Conservation (phyloP, 345 rosid genomes). For the Litchi chinensis region DNA sequence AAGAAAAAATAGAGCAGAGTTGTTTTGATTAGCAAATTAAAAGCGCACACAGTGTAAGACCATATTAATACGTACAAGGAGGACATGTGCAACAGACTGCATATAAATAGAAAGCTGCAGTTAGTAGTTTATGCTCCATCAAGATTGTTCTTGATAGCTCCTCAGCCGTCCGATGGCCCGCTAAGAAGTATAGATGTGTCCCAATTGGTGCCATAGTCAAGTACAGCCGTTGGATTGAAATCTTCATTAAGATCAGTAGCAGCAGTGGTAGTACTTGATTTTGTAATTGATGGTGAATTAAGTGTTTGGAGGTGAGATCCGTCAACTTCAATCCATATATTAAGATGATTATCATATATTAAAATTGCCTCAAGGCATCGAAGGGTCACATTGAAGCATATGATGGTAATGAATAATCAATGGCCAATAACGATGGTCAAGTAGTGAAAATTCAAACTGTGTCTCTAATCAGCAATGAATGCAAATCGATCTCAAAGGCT, state of each 20-base stretch:
- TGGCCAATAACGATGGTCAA: no score
- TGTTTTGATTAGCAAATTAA: conserved; percentile 28
- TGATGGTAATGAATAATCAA: no score
- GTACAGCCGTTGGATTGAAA: conserved; percentile 34
- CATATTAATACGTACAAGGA: not conserved
- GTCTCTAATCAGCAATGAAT: no score
- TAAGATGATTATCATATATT: not conserved
- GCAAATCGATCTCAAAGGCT: no score
- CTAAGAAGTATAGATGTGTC: conserved; percentile 42
- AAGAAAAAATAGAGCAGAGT: conserved; percentile 10
- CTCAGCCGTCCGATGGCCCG: conserved; percentile 37
- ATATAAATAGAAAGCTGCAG: no score
- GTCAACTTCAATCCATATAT: conserved; percentile 53
- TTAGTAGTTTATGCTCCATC: conserved; percentile 11
- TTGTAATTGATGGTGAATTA: conserved; percentile 19
- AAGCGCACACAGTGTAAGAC: no score
- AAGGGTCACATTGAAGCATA: no score
- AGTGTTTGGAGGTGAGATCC: conserved; percentile 37
- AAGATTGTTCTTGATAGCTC: conserved; percentile 32
- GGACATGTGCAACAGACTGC: conserved; percentile 13
- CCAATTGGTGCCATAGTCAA: conserved; percentile 57
- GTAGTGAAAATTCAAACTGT: no score
- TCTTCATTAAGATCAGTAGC: not conserved
- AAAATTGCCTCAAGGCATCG: no score
- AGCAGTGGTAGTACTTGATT: not conserved